Evolutionary conservation across 2,329 filamentous ascomycete species (phyloP), one percentile per base, ranked within the genome.

Genomic region (Cladosporium sp.): DNA sequence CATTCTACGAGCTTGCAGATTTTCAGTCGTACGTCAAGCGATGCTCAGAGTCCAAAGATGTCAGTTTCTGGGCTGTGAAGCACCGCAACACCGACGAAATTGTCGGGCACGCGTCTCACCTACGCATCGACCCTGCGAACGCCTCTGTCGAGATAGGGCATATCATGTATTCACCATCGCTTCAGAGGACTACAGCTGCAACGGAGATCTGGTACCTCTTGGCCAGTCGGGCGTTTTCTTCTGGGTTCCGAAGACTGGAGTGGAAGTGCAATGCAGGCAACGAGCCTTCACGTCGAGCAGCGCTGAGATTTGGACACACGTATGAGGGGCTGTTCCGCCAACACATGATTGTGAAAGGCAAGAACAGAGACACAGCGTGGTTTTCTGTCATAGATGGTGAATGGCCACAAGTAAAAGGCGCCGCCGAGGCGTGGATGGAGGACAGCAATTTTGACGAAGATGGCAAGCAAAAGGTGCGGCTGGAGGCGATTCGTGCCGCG

Each of bases 241-340:
- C 80, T 2, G 46, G 65, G 14, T 88, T 86, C 71, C 74, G 82
- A 2, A 78, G 88, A 11, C 81, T 88, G 7, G 87, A 89, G 74
- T 90, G 88, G 87, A 90, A 89, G 71, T 86, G 85, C 62, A 82
- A 89, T 72, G 70, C 79, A 18, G 75, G 86, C 14, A 90, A 90
- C 71, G 77, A 70, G 50, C 78, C 82, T 0, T 88, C 85, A 53
- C 76, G 80, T 14, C 76, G 80, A 4, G 87, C 88, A 0, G 88
- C 88, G 0, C 64, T 76, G 69, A 77, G 88, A 2, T 73, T 88
- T 8, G 88, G 88, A 0, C 90, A 89, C 69, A 74, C 73, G 0
- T 85, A 77, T 69, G 88, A 90, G 73, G 88, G 88, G 0, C 69
- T 82, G 0, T 89, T 89, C 68, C 80, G 86, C 65, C 85, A 87